Evolutionary conservation across 768 basidiomycete genomes (phyloP).

Genomic region (Clathrus columnatus): DNA sequence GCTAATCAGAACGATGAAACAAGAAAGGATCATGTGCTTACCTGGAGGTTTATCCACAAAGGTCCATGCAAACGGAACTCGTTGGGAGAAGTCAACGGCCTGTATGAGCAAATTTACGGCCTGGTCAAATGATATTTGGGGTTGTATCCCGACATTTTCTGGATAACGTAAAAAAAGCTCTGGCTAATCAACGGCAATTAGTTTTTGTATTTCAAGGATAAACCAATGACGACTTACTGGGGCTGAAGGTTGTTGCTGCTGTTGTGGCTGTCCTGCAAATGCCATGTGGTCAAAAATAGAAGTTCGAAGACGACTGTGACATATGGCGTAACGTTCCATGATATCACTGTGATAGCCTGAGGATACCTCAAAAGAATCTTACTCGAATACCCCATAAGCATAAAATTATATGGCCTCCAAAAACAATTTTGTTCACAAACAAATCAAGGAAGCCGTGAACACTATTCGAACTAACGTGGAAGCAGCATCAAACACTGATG

Average conservation of each 20-base stretch:
- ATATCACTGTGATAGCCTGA: too few species aligned
- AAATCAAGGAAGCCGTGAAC: too few species aligned
- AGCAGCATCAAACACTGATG: too few species aligned
- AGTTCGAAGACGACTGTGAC: too few species aligned
- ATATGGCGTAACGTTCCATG: too few species aligned
- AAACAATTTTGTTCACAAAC: too few species aligned
- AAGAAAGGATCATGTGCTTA: slow-evolving; percentile 23
- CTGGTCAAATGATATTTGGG: slow-evolving; percentile 44
- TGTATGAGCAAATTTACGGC: slow-evolving; percentile 55
- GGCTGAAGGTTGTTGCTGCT: neutral
- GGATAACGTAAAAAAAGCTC: slow-evolving; percentile 65
- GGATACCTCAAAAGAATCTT: too few species aligned
- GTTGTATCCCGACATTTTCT: slow-evolving; percentile 50
- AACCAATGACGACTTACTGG: neutral
- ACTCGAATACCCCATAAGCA: too few species aligned
- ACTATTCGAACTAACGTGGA: too few species aligned
- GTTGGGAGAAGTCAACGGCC: slow-evolving; percentile 47
- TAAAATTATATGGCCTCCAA: too few species aligned
- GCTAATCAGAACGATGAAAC: neutral
- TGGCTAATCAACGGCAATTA: neutral
- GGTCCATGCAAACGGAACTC: slow-evolving; percentile 58
- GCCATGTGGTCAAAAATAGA: too few species aligned
- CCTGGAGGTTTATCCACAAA: slow-evolving; percentile 74
- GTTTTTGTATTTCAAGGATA: neutral
- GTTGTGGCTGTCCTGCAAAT: neutral